These are phyloP conservation scores for Tylopilus plumbeoviolaceoides DNA, from an alignment of 768 basidiomycete genomes.

Conservation along the genomic window DNA sequence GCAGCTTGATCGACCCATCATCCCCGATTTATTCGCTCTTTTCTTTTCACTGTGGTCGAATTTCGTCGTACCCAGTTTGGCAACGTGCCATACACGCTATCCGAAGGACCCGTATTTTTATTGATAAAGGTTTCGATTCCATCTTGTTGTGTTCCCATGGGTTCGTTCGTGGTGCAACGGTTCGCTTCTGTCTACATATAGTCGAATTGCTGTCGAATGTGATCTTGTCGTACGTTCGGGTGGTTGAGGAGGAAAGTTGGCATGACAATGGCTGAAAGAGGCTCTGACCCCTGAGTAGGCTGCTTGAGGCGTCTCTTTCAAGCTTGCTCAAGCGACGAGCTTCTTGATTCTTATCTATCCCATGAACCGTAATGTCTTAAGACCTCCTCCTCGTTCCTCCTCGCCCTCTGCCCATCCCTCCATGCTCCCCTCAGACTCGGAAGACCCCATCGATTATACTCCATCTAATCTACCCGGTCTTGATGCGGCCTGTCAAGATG, in stretches of 20 bases:
- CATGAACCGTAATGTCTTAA: constrained; percentile 36
- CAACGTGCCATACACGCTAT: constrained; percentile 9
- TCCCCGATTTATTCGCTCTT: constrained; percentile 6
- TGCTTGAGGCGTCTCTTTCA: constrained; percentile 14
- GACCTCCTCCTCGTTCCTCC: not conserved
- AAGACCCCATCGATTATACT: not conserved
- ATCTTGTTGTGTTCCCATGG: constrained; percentile 5
- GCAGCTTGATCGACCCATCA: constrained; percentile 18
- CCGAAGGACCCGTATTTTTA: constrained; percentile 27
- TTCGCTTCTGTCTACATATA: constrained; percentile 5
- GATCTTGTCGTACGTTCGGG: not conserved
- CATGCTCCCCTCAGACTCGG: not conserved
- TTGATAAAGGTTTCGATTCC: constrained; percentile 29
- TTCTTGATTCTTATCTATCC: not conserved
- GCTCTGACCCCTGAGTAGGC: constrained; percentile 17
- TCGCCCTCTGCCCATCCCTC: constrained; percentile 4
- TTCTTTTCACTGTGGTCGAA: constrained; percentile 3
- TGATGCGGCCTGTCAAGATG: constrained; percentile 9
- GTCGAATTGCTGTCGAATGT: constrained; percentile 1
- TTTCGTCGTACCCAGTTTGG: constrained; percentile 24
- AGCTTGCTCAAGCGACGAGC: constrained; percentile 25
- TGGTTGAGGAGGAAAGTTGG: constrained; percentile 1
- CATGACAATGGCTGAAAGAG: constrained; percentile 4
- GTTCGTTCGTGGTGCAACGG: constrained; percentile 3
- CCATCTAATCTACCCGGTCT: constrained; percentile 27